These are phyloP conservation scores for Paramecium sonneborni DNA, from an alignment of 73 alveolate genomes.

Conservation along the genomic window DNA sequence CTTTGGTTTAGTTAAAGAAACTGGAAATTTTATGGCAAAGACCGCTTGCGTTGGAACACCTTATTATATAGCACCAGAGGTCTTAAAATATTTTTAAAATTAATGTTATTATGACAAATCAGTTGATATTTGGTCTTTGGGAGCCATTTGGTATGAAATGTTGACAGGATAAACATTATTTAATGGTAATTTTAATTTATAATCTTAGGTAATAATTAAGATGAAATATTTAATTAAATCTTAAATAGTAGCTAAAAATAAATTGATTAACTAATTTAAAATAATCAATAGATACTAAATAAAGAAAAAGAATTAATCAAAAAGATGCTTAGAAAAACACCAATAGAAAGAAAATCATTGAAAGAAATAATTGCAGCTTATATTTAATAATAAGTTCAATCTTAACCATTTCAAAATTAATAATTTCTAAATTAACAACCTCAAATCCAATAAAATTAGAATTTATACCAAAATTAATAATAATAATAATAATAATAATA, in stretches of 20 bases:
- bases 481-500: no score
- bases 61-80: constrained; percentile 58
- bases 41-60: background rate
- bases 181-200: background rate
- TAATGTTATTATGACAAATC: background rate
- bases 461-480: no score
- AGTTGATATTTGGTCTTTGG: constrained; percentile 62
- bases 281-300: background rate
- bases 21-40: background rate
- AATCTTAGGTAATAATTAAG: background rate
- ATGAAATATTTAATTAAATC: background rate
- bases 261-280: background rate
- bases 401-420: no score
- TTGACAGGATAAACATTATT: constrained; percentile 30
- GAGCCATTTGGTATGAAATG: constrained; percentile 28
- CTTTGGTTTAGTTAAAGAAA: background rate
- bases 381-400: no score
- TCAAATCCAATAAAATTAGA: no score
- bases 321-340: background rate
- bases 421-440: no score
- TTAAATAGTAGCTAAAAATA: background rate
- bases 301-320: background rate
- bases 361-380: background rate
- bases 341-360: background rate
- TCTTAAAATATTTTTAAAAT: background rate